Percentiles rank a stretch among this genome's conserved stretches.
Conservation (phyloP, 768 basidiomycete genomes). For the Tephrocybe rancida region DNA sequence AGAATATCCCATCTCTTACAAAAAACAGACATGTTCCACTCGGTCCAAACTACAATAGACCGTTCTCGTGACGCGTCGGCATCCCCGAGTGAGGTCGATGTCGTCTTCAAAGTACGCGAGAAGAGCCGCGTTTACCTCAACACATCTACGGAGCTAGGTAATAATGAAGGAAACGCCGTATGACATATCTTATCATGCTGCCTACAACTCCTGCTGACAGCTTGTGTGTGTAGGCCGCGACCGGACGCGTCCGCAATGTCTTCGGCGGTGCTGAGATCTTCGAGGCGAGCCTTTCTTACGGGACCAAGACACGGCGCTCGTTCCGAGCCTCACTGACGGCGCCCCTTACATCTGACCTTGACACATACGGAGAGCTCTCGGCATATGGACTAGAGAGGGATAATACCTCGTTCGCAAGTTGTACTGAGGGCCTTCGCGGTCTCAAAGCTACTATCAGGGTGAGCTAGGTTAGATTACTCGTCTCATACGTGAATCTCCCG, state of each 20-base stretch:
- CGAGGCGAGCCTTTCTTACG: constrained; percentile 79
- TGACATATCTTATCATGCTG: constrained; percentile 25
- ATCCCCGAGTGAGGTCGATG: constrained; percentile 65
- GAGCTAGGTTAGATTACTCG: constrained; percentile 53
- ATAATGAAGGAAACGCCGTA: constrained; percentile 92
- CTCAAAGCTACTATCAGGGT: constrained; percentile 74
- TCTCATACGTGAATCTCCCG: constrained; percentile 19
- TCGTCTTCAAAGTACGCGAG: constrained; percentile 80
- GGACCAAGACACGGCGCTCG: constrained; percentile 85
- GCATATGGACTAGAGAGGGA: constrained; percentile 81
- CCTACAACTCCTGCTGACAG: not conserved
- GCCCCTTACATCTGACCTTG: constrained; percentile 63
- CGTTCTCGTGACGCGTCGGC: constrained; percentile 55
- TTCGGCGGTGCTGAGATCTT: constrained; percentile 92
- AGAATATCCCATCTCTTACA: constrained; percentile 65
- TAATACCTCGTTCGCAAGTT: constrained; percentile 76
- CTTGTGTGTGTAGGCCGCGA: constrained; percentile 54
- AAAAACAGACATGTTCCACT: constrained; percentile 76
- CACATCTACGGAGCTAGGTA: constrained; percentile 89
- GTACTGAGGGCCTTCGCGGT: constrained; percentile 65
- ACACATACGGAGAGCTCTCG: constrained; percentile 69
- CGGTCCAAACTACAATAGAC: constrained; percentile 67
- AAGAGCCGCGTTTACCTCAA: constrained; percentile 76
- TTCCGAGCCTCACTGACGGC: constrained; percentile 71
- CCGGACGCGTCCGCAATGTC: constrained; percentile 81